Conservation (phyloP, 2,329 filamentous ascomycete species). For the Ophiostoma angusticollis region DNA sequence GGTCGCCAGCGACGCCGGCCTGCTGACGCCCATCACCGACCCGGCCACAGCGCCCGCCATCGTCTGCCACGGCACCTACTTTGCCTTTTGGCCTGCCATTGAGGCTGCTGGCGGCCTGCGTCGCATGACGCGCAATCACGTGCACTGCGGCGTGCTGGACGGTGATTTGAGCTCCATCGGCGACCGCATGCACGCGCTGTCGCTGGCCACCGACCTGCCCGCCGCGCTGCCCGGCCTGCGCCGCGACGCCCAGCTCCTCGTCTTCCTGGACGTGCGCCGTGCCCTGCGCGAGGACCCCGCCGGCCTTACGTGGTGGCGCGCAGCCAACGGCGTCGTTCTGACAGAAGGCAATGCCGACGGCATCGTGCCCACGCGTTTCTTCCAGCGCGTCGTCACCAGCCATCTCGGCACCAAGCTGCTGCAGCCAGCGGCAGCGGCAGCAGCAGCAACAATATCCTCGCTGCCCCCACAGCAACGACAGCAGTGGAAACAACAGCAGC, state of each 20-base stretch:
- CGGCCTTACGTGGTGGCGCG: constrained; percentile 61
- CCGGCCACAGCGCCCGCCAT: constrained; percentile 46
- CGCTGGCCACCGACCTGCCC: not conserved
- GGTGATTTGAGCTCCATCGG: too few relatives aligned
- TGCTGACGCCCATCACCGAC: constrained; percentile 56
- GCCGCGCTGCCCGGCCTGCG: constrained; percentile 65
- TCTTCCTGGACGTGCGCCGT: constrained; percentile 60
- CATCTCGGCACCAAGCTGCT: constrained; percentile 27
- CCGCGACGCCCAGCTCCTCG: constrained; percentile 58
- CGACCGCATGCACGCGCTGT: too few relatives aligned
- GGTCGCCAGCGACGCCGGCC: constrained; percentile 48
- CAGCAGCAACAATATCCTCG: too few relatives aligned
- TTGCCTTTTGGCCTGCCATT: constrained; percentile 65
- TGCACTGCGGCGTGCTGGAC: constrained; percentile 59
- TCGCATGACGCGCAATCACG: constrained; percentile 73
- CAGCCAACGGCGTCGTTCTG: constrained; percentile 65
- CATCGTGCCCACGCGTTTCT: constrained; percentile 52
- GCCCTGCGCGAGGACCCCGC: constrained; percentile 45
- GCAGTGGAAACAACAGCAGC: too few relatives aligned
- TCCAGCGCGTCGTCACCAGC: constrained; percentile 56
- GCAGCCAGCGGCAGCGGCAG: not conserved
- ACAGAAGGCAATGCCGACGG: constrained; percentile 48
- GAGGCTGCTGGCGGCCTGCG: constrained; percentile 63
- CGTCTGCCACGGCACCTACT: constrained; percentile 83
- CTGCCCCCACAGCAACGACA: too few relatives aligned